These are phyloP conservation scores for Jasminum sambac DNA, from an alignment of 257 asterid genomes.

Conservation along the genomic window DNA sequence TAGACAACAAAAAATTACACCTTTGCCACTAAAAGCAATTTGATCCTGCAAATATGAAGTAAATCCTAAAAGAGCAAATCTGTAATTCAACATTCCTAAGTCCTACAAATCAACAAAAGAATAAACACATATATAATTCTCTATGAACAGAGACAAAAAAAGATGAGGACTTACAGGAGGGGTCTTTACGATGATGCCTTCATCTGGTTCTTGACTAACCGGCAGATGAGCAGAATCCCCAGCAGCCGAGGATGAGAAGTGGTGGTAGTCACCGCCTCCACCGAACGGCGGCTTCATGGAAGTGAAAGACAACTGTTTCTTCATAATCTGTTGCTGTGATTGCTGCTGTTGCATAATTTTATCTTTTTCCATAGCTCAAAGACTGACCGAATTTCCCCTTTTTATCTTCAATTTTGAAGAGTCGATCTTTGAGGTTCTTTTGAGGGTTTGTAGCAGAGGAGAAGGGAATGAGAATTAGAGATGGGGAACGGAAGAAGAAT, in stretches of 20 bases:
- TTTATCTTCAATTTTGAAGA: slow-evolving; percentile 19
- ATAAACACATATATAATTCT: slow-evolving; percentile 14
- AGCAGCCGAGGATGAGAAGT: slow-evolving; percentile 38
- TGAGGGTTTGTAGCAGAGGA: slow-evolving; percentile 19
- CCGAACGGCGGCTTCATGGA: slow-evolving; percentile 71
- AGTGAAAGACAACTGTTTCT: slow-evolving; percentile 64
- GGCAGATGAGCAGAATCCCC: slow-evolving; percentile 36
- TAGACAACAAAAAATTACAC: background rate
- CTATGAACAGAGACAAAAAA: background rate
- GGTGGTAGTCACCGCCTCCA: slow-evolving; percentile 58
- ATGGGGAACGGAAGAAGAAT: background rate
- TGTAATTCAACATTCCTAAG: slow-evolving; percentile 11
- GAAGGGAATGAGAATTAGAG: slow-evolving; percentile 3
- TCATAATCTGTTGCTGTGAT: slow-evolving; percentile 42
- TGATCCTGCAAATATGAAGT: slow-evolving; percentile 16
- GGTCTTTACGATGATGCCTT: slow-evolving; percentile 60
- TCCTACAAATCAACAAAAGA: slow-evolving; percentile 15
- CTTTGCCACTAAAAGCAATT: slow-evolving; percentile 2
- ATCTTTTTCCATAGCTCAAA: slow-evolving; percentile 26
- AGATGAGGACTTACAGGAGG: slow-evolving; percentile 57
- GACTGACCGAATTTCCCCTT: slow-evolving; percentile 21
- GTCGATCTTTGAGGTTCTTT: slow-evolving; percentile 23
- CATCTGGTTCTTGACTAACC: slow-evolving; percentile 47
- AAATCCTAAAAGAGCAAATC: slow-evolving; percentile 20
- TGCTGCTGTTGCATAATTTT: slow-evolving; percentile 59